These are phyloP conservation scores for Ophiostoma montium DNA, from an alignment of 2,329 filamentous ascomycete species.

Conservation along the genomic window DNA sequence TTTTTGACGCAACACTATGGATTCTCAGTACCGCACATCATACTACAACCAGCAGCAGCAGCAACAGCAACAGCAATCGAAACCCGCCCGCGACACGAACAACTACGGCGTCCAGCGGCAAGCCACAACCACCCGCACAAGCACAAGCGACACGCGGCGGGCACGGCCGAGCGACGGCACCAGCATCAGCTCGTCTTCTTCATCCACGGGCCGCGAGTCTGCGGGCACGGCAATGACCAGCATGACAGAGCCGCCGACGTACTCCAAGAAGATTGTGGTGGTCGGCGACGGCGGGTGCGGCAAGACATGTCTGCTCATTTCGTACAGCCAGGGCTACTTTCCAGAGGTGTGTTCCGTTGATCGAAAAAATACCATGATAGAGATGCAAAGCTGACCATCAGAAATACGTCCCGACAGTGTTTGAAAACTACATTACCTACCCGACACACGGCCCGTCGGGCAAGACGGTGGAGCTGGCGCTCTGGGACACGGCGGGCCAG, in stretches of 20 bases:
- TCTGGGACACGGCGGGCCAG: constrained; percentile 98
- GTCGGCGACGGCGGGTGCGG: constrained; percentile 96
- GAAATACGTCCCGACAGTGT: constrained; percentile 99
- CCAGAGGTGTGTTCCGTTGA: constrained; percentile 66
- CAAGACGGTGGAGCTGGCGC: constrained; percentile 88
- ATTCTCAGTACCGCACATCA: constrained; percentile 39
- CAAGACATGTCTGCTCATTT: constrained; percentile 96
- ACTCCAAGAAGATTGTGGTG: constrained; percentile 98
- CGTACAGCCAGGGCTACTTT: constrained; percentile 97
- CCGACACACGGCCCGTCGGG: constrained; percentile 76
- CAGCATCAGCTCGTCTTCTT: constrained; percentile 71
- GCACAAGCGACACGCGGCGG: constrained; percentile 32
- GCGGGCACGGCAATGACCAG: constrained; percentile 62
- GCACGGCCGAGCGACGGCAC: constrained; percentile 75
- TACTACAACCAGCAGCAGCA: constrained; percentile 25
- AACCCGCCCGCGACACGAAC: constrained; percentile 26
- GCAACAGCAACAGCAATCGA: too few species aligned
- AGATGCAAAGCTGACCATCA: constrained; percentile 24
- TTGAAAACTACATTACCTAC: constrained; percentile 99
- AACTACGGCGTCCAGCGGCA: constrained; percentile 20
- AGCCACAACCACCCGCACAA: constrained; percentile 15
- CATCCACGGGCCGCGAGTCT: constrained; percentile 60
- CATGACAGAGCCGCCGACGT: constrained; percentile 64
- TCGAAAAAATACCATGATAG: background rate
- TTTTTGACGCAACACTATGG: constrained; percentile 1